Percentiles rank a stretch among this genome's conserved stretches.
phyloP scores from a whole-genome alignment of 108 stramenopile species.

The Pseudonitzschia pungens region DNA sequence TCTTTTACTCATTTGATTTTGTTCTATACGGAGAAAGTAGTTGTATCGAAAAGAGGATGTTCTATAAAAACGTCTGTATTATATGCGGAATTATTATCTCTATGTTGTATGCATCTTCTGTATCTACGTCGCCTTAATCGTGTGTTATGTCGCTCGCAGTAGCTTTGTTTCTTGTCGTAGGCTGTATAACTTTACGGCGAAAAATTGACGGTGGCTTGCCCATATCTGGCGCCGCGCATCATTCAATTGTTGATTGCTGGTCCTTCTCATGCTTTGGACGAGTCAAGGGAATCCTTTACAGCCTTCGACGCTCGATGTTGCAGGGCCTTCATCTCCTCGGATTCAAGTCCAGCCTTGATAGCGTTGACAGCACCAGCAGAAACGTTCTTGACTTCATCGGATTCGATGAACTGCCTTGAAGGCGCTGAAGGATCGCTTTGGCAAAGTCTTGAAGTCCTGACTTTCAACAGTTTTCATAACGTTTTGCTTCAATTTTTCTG shows the following conservation, averaged over 20 bases:
- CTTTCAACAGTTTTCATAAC: slow-evolving; percentile 14
- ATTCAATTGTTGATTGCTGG: neutral
- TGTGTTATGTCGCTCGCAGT: neutral
- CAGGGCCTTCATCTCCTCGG: slow-evolving; percentile 25
- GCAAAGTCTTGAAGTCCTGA: slow-evolving; percentile 18
- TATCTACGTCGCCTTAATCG: neutral
- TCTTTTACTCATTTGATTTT: too few species aligned
- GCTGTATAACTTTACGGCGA: neutral
- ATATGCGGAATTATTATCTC: too few species aligned
- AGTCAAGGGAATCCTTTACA: slow-evolving; percentile 16
- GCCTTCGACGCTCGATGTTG: slow-evolving; percentile 18
- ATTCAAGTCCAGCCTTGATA: slow-evolving; percentile 18
- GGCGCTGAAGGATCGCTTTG: slow-evolving; percentile 10
- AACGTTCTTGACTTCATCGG: slow-evolving; percentile 22
- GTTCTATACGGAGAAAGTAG: too few species aligned
- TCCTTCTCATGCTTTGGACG: neutral
- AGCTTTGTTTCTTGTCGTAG: neutral
- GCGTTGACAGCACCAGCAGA: neutral
- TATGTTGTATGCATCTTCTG: too few species aligned
- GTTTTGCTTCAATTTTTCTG: slow-evolving; percentile 13
- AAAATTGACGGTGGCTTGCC: neutral
- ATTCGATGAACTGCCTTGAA: slow-evolving; percentile 18
- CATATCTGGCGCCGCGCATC: slow-evolving; percentile 6
- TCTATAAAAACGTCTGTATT: too few species aligned
- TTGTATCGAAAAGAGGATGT: too few species aligned